Base-by-base conservation (phyloP, 2,329 filamentous ascomycete species). In the Paramyrothecium sp. region DNA sequence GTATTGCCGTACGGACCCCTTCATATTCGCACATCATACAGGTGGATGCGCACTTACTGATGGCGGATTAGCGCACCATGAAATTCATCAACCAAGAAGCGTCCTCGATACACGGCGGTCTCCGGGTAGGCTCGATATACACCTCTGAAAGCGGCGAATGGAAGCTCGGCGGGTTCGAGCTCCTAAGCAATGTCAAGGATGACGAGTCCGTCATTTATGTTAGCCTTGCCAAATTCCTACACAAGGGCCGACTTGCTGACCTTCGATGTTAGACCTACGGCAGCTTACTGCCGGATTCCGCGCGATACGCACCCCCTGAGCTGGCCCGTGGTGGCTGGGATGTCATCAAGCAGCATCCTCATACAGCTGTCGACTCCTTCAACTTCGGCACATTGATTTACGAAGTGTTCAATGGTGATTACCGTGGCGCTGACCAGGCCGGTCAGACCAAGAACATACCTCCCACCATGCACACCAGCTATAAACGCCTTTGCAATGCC, bases 1-100 rank as follows among this genome's bases (percentile, higher is more conserved):
- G 87, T 65, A 79, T 98, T 61, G 92, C 95, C 63, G 90, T 92
- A 81, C 49, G 79, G 58, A 17, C 16, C 5, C 2, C 49, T 7
- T 7, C 7, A 48, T 20, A n/a, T 3, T 17, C 20, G 19, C 10
- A 16, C 10, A 11, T n/a, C 10, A 8, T 7, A 19, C 10, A 33
- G 21, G 26, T 20, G 17, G 41, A 46, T 5, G 26, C 26, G 5
- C 26, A 10, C 10, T 30, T 30, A 46, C 65, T 74, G 56, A 74
- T 30, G 16, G 13, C 22, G 17, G 3, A n/a, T 2, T 62, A 93
- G 87, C 90, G 92, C 70, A 98, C 95, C 0, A 76, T 98, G 63
- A 97, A 95, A 68, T 99, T 99, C 69, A 91, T 99, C 72, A 99
- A 99, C 68, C 88, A 90, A 51, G 95, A 99, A 63, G 95, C 93